A percentile compares a stretch with the other conserved stretches of the same genome.
Evolutionary conservation across 495 filamentous ascomycete genomes (phyloP).

Genomic region (Articulospora tetracladia): DNA sequence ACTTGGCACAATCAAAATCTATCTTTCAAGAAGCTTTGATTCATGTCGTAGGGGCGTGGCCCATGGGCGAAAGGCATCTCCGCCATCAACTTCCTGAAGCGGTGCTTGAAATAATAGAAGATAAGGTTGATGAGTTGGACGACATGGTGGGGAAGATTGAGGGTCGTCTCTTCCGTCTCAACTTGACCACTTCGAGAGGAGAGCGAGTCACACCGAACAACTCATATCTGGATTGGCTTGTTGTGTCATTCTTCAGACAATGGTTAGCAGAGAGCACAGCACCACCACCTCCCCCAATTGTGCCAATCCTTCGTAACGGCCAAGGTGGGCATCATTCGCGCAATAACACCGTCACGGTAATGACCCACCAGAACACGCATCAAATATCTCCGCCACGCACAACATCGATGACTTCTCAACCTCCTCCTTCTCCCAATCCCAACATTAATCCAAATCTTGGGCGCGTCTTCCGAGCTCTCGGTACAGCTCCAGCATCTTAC

Average conservation of each 20-base stretch:
- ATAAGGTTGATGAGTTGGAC: slow-evolving; percentile 78
- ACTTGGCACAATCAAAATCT: slow-evolving; percentile 74
- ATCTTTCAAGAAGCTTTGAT: slow-evolving; percentile 89
- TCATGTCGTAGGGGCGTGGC: slow-evolving; percentile 92
- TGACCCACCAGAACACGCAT: slow-evolving; percentile 13
- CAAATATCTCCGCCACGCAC: slow-evolving; percentile 13
- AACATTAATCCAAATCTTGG: slow-evolving; percentile 48
- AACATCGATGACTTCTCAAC: slow-evolving; percentile 20
- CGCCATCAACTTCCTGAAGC: slow-evolving; percentile 64
- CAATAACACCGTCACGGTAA: slow-evolving; percentile 17
- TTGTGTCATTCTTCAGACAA: slow-evolving; percentile 77
- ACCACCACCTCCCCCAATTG: slow-evolving; percentile 29
- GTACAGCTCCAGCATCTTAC: slow-evolving; percentile 58
- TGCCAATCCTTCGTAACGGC: slow-evolving; percentile 26
- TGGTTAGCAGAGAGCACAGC: slow-evolving; percentile 87
- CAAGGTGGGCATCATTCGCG: slow-evolving; percentile 17
- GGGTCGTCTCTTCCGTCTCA: slow-evolving; percentile 73
- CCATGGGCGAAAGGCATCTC: slow-evolving; percentile 69
- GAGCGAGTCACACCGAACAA: slow-evolving; percentile 76
- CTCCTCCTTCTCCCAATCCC: slow-evolving; percentile 28
- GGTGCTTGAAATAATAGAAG: slow-evolving; percentile 84
- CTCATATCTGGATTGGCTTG: slow-evolving; percentile 83
- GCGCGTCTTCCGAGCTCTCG: slow-evolving; percentile 69
- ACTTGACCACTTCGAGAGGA: slow-evolving; percentile 71
- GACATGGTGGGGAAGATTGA: slow-evolving; percentile 48